phyloP scores from a whole-genome alignment of 192 early-diverging fungal genomes.

The Paraglomus brasilianum region DNA sequence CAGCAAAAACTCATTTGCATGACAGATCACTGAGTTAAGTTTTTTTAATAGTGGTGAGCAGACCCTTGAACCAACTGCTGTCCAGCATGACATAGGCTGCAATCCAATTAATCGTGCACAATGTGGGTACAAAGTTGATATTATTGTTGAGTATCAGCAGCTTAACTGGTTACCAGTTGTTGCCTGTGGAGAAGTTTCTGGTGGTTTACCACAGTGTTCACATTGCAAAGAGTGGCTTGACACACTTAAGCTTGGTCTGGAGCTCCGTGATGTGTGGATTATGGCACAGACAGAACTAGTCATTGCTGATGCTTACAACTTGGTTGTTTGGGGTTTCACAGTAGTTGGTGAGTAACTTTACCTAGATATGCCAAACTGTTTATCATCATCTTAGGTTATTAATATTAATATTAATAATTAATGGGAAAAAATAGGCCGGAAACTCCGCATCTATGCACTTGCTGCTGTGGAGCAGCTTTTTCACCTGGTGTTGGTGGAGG shows the following conservation, averaged over 20 bases:
- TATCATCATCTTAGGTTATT: not conserved
- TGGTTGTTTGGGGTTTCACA: slow-evolving; percentile 15
- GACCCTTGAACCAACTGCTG: no score
- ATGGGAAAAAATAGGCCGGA: slow-evolving; percentile 17
- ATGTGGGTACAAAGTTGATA: no score
- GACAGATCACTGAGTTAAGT: no score
- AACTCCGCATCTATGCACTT: slow-evolving; percentile 10
- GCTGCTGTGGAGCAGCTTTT: slow-evolving; percentile 12
- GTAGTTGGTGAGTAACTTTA: slow-evolving; percentile 16
- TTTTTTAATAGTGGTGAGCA: no score
- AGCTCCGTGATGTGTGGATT: slow-evolving; percentile 23
- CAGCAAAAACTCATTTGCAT: no score
- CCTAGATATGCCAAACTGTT: no score
- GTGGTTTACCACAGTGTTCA: slow-evolving; percentile 10
- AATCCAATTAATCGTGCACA: no score
- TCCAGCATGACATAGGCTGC: no score
- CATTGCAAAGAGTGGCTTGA: slow-evolving; percentile 13
- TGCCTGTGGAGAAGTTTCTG: slow-evolving; percentile 17
- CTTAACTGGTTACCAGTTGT: slow-evolving; percentile 21
- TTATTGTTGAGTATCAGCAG: no score
- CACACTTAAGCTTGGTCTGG: slow-evolving; percentile 6
- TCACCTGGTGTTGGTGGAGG: slow-evolving; percentile 14
- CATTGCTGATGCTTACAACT: slow-evolving; percentile 12
- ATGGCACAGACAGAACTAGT: slow-evolving; percentile 17
- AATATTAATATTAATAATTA: no score